Evolutionary conservation across 345 rosid genomes (phyloP), one percentile per base, ranked within the genome.

Genomic region (Citrus maxima): DNA sequence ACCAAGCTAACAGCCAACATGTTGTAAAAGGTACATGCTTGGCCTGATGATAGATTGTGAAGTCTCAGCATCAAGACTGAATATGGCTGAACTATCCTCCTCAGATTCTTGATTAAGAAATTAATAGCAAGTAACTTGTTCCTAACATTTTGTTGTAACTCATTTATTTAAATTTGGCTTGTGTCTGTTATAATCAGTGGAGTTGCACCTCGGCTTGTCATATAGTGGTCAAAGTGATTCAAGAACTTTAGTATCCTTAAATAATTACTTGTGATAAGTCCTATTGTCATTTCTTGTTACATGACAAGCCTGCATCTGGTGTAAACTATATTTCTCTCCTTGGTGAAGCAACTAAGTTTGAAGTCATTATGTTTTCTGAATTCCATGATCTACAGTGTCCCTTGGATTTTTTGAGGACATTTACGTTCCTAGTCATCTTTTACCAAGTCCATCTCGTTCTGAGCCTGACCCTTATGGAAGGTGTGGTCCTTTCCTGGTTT

Each of bases 391-490:
- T 81, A 81, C 95, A 95, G 99, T 92, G 82, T 90, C 99, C 13
- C 90, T 95, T 81, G 95, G 98, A 82, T 95, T 95, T 83, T 95
- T 92, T 85, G 93, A 95, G 51, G 99, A 95, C 79, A 89, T 95
- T 63, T 84, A 83, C 81, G 67, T 95, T 62, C 95, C 95, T 58
- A 70, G 32, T 46, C 89, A 90, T 83, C 90, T 80, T 81, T 70
- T 95, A 80, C 97, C 90, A 21, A 61, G 13, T 30, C 93, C 92
- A 64, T 81, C 86, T 51, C 85, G 34, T 46, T 88, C 70, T 67
- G 86, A 83, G 83, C 85, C 87, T 59, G 89, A 92, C 78, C 90
- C 89, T 51, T 82, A 82, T 74, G 83, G 80, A 64, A 88, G 86
- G 98, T 93, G 83, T 75, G 72, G 14, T 59, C 66, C 46, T 55